These are phyloP conservation scores for Phaeosphaeriaceae sp. DNA, from an alignment of 2,329 filamentous ascomycete genomes.

Conservation along the genomic window DNA sequence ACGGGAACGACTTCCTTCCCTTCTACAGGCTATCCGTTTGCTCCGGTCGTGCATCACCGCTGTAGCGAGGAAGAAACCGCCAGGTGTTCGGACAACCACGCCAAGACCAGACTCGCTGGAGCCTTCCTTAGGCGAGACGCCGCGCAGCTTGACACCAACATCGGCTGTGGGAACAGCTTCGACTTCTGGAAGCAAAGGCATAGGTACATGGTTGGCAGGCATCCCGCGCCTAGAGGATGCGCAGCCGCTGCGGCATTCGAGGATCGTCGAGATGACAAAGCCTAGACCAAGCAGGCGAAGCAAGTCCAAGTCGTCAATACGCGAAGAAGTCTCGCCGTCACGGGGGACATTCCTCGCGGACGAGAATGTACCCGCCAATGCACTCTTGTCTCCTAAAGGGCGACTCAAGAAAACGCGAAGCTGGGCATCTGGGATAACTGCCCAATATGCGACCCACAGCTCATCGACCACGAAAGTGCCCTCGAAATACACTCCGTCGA, in stretches of 20 bases:
- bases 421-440: slow-evolving; percentile 29
- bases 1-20: slow-evolving; percentile 28
- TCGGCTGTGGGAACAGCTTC: slow-evolving; percentile 14
- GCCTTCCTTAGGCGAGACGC: slow-evolving; percentile 25
- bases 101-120: slow-evolving; percentile 33
- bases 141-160: slow-evolving; percentile 25
- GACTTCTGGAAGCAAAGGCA: slow-evolving; percentile 23
- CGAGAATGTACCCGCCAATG: slow-evolving; percentile 30
- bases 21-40: slow-evolving; percentile 31
- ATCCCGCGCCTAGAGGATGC: slow-evolving; percentile 31
- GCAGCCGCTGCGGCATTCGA: slow-evolving; percentile 23
- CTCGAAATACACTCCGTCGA: slow-evolving; percentile 25
- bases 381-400: slow-evolving; percentile 23
- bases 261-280: slow-evolving; percentile 18
- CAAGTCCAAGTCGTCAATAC: slow-evolving; percentile 18
- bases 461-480: slow-evolving; percentile 15
- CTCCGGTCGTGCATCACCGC: slow-evolving; percentile 34
- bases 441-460: slow-evolving; percentile 17
- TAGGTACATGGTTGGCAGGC: slow-evolving; percentile 40
- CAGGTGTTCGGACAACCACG: slow-evolving; percentile 19
- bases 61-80: slow-evolving; percentile 16
- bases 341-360: slow-evolving; percentile 41
- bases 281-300: slow-evolving; percentile 8
- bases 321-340: slow-evolving; percentile 22
- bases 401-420: slow-evolving; percentile 27